Percentiles rank a stretch among this genome's conserved stretches.
phyloP scores from a whole-genome alignment of 805 yeast genomes.

The Vanderwaltozyma yarrowii region DNA sequence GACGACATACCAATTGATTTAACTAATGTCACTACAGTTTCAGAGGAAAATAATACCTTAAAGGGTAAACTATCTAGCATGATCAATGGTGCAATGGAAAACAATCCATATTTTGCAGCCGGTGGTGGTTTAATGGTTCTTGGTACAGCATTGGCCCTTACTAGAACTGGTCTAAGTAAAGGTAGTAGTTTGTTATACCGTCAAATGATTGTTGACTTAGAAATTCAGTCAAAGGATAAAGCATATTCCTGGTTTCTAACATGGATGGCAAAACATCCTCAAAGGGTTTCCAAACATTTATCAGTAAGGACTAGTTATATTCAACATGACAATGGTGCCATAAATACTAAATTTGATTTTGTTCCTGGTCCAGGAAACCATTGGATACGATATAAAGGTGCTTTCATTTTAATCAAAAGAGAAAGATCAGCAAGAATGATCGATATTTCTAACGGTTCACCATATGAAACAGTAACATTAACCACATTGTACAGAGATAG shows the following conservation, averaged over 20 bases:
- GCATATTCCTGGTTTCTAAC: slow-evolving; percentile 91
- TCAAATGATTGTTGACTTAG: slow-evolving; percentile 81
- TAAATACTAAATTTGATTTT: slow-evolving; percentile 73
- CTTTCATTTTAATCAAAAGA: slow-evolving; percentile 78
- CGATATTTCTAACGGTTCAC: slow-evolving; percentile 84
- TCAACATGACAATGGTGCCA: slow-evolving; percentile 90
- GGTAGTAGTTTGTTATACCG: slow-evolving; percentile 63
- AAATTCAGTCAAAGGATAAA: slow-evolving; percentile 86
- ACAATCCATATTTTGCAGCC: slow-evolving; percentile 95
- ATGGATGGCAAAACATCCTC: slow-evolving; percentile 85
- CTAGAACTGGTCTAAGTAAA: slow-evolving; percentile 56
- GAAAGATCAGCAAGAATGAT: slow-evolving; percentile 84
- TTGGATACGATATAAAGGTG: slow-evolving; percentile 72
- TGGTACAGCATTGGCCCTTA: slow-evolving; percentile 80
- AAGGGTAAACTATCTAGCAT: slow-evolving; percentile 29
- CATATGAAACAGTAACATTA: slow-evolving; percentile 91
- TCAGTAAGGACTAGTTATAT: slow-evolving; percentile 80
- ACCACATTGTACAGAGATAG: slow-evolving; percentile 85
- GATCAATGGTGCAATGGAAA: slow-evolving; percentile 44
- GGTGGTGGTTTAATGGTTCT: slow-evolving; percentile 96
- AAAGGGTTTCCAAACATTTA: slow-evolving; percentile 68
- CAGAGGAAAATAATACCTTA: slow-evolving; percentile 11
- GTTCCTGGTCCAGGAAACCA: slow-evolving; percentile 99
- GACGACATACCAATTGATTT: background rate
- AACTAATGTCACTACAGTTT: background rate